Evolutionary conservation across 164 flowering plant genomes (phyloP), one percentile per base, ranked within the genome.

Genomic region (Nymphaea colorata): DNA sequence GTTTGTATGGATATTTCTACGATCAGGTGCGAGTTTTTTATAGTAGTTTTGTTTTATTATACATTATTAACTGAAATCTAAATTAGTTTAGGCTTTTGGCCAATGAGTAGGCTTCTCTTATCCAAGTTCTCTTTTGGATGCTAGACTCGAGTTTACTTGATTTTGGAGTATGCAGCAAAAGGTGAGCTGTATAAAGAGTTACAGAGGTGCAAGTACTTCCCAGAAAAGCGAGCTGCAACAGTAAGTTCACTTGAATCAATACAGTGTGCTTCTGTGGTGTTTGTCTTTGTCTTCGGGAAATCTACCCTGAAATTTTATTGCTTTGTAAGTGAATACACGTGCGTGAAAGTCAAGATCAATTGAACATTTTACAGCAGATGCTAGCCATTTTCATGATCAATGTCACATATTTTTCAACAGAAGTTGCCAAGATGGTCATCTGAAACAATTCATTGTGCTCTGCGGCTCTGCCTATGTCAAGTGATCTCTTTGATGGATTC

Each of bases 111-210:
- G 57, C 57, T 14, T 51, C 14, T 51, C 57, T 51, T 10, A 5
- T 2, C 57, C 10, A 8, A 5, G 14, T 51, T 69, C 43, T 18
- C 36, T 42, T 18, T 45, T 41, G 65, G 43, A 62, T 71, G 79
- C 76, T 93, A 94, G 97, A 90, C 91, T 66, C 83, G 97, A 69
- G 97, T 94, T 60, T 94, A 94, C 68, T 72, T 94, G 86, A 87
- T 94, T 69, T 64, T 94, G 68, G 99, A 94, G 72, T 90, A 91
- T 78, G 99, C 99, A 41, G 90, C 95, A 18, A 94, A 84, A 77
- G 99, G 97, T 42, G 99, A 94, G 68, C 85, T 94, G 4, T 94
- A 91, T 80, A 94, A 94, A 77, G 96, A 91, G 69, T 78, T 94
- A 16, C 98, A 94, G 76, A 90, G 82, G 71, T 90, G 96, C 77